Percentiles rank a stretch among this genome's conserved stretches.
Evolutionary conservation across 805 yeast genomes (phyloP).

Genomic region (Suhomyces tanzawaensis): DNA sequence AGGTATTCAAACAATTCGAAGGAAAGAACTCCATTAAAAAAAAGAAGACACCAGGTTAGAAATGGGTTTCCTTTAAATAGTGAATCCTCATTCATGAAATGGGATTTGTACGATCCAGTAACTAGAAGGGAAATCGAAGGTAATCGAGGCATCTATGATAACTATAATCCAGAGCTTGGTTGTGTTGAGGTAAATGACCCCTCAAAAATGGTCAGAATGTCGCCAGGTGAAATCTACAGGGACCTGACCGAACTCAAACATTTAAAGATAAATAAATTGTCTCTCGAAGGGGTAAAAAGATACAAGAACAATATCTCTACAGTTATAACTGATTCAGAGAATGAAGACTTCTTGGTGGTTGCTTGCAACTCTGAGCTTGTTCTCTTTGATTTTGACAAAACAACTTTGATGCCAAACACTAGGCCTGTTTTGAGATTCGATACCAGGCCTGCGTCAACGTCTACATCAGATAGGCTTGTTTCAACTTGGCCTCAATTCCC

Average conservation of each 20-base stretch:
- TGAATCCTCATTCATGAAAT: constrained; percentile 27
- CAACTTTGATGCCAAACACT: constrained; percentile 25
- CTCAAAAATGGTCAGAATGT: constrained; percentile 17
- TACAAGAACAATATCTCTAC: constrained; percentile 42
- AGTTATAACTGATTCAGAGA: constrained; percentile 15
- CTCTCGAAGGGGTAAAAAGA: constrained; percentile 26
- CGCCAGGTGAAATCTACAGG: constrained; percentile 37
- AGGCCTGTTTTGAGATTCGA: constrained; percentile 35
- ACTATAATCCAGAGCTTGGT: constrained; percentile 14
- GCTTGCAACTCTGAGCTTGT: constrained; percentile 35
- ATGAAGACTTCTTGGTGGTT: constrained; percentile 25
- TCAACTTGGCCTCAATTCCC: constrained; percentile 56
- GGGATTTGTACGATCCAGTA: constrained; percentile 28
- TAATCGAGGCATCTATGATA: constrained; percentile 5
- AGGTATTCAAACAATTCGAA: constrained; percentile 13
- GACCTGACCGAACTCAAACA: constrained; percentile 29
- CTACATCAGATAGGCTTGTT: constrained; percentile 37
- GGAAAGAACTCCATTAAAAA: neutral
- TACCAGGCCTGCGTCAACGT: constrained; percentile 40
- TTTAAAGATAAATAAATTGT: constrained; percentile 20
- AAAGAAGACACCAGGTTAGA: neutral
- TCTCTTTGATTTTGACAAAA: constrained; percentile 29
- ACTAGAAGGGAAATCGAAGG: constrained; percentile 10
- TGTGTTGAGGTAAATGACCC: constrained; percentile 14
- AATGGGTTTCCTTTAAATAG: constrained; percentile 21